A percentile compares a stretch with the other conserved stretches of the same genome.
These are phyloP conservation scores for Nothophoma quercina DNA, from an alignment of 2,329 filamentous ascomycete species.

Conservation along the genomic window DNA sequence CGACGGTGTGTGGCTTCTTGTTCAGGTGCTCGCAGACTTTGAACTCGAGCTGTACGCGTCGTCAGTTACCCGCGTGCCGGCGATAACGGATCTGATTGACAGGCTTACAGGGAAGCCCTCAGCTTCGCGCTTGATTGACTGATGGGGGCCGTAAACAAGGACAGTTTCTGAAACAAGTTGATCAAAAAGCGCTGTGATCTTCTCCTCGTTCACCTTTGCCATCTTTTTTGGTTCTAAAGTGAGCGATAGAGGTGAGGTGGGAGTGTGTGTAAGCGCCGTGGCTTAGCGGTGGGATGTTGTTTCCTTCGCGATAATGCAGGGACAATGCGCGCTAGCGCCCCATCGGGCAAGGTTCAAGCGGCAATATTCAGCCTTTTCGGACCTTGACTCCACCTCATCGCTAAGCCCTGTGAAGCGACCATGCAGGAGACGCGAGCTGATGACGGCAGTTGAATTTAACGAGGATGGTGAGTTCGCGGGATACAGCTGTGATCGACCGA, in stretches of 20 bases:
- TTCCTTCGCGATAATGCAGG: not conserved
- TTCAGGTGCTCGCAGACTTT: conserved; percentile 39
- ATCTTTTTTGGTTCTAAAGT: conserved; percentile 5
- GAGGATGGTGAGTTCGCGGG: not conserved
- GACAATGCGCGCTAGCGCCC: not conserved
- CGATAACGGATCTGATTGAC: not conserved
- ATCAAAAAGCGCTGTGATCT: conserved; percentile 32
- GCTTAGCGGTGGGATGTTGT: not conserved
- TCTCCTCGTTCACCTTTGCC: conserved; percentile 20
- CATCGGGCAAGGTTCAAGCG: not conserved
- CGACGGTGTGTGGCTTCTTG: conserved; percentile 41
- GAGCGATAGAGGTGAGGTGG: not conserved
- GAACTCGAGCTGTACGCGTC: conserved; percentile 38
- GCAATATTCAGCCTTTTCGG: not conserved
- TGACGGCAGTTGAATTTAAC: too few relatives aligned
- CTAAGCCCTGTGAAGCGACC: too few relatives aligned
- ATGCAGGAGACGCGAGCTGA: too few relatives aligned
- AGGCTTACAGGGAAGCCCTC: conserved; percentile 39
- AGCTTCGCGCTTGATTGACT: conserved; percentile 22
- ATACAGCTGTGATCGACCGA: not conserved
- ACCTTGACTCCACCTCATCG: not conserved
- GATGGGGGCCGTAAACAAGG: conserved; percentile 35
- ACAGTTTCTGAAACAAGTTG: conserved; percentile 32
- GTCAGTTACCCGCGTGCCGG: not conserved
- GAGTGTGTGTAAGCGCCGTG: not conserved